phyloP scores from a whole-genome alignment of 2,329 filamentous ascomycete genomes.

The Lecanicillium sp. region DNA sequence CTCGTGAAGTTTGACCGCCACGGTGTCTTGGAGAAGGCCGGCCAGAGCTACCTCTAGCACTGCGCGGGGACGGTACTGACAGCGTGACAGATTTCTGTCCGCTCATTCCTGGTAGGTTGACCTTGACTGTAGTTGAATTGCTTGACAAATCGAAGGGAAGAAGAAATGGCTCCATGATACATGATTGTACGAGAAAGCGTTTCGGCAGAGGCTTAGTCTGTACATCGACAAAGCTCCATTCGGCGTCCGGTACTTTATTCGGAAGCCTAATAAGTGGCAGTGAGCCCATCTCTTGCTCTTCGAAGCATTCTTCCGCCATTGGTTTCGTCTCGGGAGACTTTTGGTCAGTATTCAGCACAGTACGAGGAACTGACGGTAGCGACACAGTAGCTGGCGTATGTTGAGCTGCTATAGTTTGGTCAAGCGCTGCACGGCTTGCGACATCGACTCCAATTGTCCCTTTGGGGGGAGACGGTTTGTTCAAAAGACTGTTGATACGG shows the following conservation, averaged over 20 bases:
- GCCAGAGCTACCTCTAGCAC: conserved; percentile 18
- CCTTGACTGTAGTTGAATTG: conserved; percentile 26
- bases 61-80: conserved; percentile 24
- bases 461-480: conserved; percentile 52
- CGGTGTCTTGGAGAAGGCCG: conserved; percentile 21
- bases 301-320: conserved; percentile 72
- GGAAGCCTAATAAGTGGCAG: conserved; percentile 65
- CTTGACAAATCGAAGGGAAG: conserved; percentile 23
- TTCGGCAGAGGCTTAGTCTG: conserved; percentile 46
- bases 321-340: conserved; percentile 42
- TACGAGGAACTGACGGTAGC: conserved; percentile 35
- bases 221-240: conserved; percentile 52
- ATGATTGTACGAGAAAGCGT: conserved; percentile 36
- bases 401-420: conserved; percentile 34
- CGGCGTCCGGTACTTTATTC: conserved; percentile 48
- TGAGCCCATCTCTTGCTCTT: conserved; percentile 73
- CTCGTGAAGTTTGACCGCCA: conserved; percentile 20
- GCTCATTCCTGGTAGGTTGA: conserved; percentile 33
- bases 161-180: conserved; percentile 25
- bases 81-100: conserved; percentile 29
- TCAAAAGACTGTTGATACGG: conserved; percentile 71
- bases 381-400: conserved; percentile 60
- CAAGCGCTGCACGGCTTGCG: conserved; percentile 57
- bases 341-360: conserved; percentile 4
- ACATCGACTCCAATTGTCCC: conserved; percentile 53